A percentile compares a stretch with the other conserved stretches of the same genome.
These are phyloP conservation scores for Sugiyamaella floridensis DNA, from an alignment of 805 yeast species.

Conservation along the genomic window DNA sequence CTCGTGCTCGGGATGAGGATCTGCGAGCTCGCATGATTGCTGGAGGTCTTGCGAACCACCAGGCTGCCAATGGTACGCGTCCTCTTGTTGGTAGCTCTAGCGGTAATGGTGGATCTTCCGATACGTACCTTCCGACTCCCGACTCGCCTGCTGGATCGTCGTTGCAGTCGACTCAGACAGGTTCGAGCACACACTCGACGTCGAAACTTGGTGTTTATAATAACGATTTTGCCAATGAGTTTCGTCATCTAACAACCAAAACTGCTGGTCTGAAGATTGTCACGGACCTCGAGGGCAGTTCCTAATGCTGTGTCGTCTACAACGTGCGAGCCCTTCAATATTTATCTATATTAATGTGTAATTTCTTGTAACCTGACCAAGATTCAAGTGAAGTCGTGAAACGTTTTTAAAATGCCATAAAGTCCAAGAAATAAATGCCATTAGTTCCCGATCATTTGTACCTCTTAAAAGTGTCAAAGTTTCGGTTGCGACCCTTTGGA, in stretches of 20 bases:
- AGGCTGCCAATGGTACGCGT: background rate
- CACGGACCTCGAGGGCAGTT: conserved; percentile 16
- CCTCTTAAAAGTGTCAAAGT: too few relatives aligned
- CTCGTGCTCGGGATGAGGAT: conserved; percentile 31
- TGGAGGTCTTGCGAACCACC: conserved; percentile 15
- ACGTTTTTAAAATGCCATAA: too few relatives aligned
- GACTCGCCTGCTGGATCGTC: conserved; percentile 21
- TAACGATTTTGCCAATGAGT: conserved; percentile 4
- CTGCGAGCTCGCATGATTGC: conserved; percentile 21
- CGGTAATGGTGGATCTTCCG: background rate
- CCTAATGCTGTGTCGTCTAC: background rate
- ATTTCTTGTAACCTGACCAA: background rate
- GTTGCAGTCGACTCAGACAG: conserved; percentile 18
- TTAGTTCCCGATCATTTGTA: too few relatives aligned
- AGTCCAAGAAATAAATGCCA: too few relatives aligned
- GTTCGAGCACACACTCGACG: conserved; percentile 18
- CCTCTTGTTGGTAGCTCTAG: background rate
- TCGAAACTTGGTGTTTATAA: conserved; percentile 1
- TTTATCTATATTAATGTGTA: background rate
- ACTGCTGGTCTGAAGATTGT: conserved; percentile 21
- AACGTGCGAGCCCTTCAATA: too few relatives aligned
- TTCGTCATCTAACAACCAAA: conserved; percentile 19
- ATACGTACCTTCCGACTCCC: conserved; percentile 13
- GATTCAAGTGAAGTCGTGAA: too few relatives aligned
- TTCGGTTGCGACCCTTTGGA: background rate